Evolutionary conservation across 139 green algal species (phyloP), one percentile per base, ranked within the genome.

Genomic region (Spirogloea muscicola): DNA sequence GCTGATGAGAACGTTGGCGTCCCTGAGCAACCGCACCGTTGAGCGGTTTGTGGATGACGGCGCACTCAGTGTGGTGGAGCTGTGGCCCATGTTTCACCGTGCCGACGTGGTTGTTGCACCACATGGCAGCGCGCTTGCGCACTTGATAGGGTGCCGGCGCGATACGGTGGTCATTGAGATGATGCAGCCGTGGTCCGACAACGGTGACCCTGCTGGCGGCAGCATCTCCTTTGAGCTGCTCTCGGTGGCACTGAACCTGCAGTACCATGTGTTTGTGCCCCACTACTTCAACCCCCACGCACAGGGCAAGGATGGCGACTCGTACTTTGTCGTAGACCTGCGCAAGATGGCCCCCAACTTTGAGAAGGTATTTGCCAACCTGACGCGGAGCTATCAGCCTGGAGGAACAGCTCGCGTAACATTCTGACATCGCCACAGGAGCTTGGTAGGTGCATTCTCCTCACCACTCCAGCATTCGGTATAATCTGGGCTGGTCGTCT

Each of bases 161-260:
- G 70, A 60, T 21, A 79, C 70, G 1, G 33, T 44, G 3, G 58
- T 79, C 29, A 13, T 75, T 18, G 70, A 79, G 27, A 76, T 75
- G n/a, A 72, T 79, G 38, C 70, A 79, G 58, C 70, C 70, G 13
- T 73, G 39, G 37, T 18, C 31, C 25, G 46, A 18, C 3, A 25
- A 61, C 3, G 44, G 13, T 7, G 48, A 69, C 37, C 63, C 63
- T n/a, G 58, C 70, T 31, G 76, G 40, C 58, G 70, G 31, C 31
- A 79, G 29, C 10, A 31, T 77, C 3, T 29, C 33, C 3, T 49
- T 39, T n/a, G 33, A 73, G 34, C 36, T 65, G 18, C 9, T 78
- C 6, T 42, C 70, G 3, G 66, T 44, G 3, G n/a, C 27, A 27
- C 43, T 79, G 10, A 60, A 34, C 40, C 4, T 79, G 25, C 60